These are phyloP conservation scores for Lentinula boryana DNA, from an alignment of 768 basidiomycete species.

Conservation along the genomic window DNA sequence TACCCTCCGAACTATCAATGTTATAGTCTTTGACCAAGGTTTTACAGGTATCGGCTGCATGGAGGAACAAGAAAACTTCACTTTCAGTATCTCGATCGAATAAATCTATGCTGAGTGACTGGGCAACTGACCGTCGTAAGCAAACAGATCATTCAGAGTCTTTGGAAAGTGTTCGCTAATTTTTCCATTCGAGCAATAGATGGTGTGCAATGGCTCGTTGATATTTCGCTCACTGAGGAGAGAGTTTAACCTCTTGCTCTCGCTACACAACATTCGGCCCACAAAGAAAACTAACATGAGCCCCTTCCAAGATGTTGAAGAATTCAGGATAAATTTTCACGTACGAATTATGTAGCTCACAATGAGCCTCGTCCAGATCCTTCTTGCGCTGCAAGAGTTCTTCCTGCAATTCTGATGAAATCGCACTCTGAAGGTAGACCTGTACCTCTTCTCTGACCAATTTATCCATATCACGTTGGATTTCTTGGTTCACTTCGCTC, in stretches of 20 bases:
- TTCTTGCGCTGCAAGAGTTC: constrained; percentile 37
- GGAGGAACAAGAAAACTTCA: neutral
- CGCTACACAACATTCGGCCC: constrained; percentile 26
- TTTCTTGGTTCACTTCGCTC: constrained; percentile 38
- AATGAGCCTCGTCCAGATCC: constrained; percentile 40
- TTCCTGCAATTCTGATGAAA: constrained; percentile 42
- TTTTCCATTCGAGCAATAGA: constrained; percentile 41
- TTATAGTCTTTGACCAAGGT: constrained; percentile 34
- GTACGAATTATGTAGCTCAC: constrained; percentile 52
- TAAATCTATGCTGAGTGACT: neutral
- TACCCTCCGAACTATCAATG: constrained; percentile 17
- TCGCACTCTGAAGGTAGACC: constrained; percentile 36
- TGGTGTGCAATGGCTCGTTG: constrained; percentile 36
- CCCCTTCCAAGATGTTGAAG: neutral
- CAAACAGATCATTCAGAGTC: constrained; percentile 44
- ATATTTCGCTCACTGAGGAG: constrained; percentile 34
- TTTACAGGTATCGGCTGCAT: constrained; percentile 25
- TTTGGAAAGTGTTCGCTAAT: constrained; percentile 46
- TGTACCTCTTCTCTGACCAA: constrained; percentile 47
- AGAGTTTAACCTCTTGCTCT: constrained; percentile 51
- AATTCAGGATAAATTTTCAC: constrained; percentile 13
- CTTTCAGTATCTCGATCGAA: neutral
- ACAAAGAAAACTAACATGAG: neutral
- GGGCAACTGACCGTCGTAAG: constrained; percentile 42
- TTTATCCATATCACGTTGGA: constrained; percentile 41